These are phyloP conservation scores for Hura crepitans DNA, from an alignment of 441 rosid genomes.

Conservation along the genomic window DNA sequence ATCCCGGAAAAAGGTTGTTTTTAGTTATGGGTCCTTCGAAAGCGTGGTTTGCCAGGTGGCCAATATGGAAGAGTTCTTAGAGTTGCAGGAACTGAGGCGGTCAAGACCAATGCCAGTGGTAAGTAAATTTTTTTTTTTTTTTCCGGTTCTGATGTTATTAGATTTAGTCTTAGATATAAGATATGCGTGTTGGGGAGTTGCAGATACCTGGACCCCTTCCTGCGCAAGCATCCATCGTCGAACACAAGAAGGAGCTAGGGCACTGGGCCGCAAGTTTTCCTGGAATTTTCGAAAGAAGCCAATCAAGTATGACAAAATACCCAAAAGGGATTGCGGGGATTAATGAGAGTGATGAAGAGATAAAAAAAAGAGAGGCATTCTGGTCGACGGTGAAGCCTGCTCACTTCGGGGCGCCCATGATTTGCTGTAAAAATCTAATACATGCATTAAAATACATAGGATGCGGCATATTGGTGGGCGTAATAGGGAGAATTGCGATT, in stretches of 20 bases:
- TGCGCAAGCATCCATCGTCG: constrained; percentile 51
- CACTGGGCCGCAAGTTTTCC: constrained; percentile 76
- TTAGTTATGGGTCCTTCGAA: constrained; percentile 70
- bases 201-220: constrained; percentile 73
- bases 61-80: constrained; percentile 26
- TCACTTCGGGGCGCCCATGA: constrained; percentile 60
- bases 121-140: no score
- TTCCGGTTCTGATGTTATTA: no score
- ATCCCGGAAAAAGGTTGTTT: constrained; percentile 62
- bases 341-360: constrained; percentile 54
- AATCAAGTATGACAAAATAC: constrained; percentile 50
- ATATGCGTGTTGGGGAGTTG: constrained; percentile 12
- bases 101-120: constrained; percentile 43
- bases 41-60: constrained; percentile 81
- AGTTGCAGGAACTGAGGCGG: constrained; percentile 58
- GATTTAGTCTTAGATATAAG: no score
- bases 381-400: constrained; percentile 73
- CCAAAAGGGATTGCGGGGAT: constrained; percentile 65
- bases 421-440: constrained; percentile 53
- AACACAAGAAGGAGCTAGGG: constrained; percentile 61
- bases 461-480: constrained; percentile 58
- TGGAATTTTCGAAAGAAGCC: constrained; percentile 74
- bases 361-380: constrained; percentile 50
- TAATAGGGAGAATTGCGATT: constrained; percentile 41
- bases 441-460: constrained; percentile 43